phyloP scores from a whole-genome alignment of 257 asterid genomes.

The Penstemon barbatus region DNA sequence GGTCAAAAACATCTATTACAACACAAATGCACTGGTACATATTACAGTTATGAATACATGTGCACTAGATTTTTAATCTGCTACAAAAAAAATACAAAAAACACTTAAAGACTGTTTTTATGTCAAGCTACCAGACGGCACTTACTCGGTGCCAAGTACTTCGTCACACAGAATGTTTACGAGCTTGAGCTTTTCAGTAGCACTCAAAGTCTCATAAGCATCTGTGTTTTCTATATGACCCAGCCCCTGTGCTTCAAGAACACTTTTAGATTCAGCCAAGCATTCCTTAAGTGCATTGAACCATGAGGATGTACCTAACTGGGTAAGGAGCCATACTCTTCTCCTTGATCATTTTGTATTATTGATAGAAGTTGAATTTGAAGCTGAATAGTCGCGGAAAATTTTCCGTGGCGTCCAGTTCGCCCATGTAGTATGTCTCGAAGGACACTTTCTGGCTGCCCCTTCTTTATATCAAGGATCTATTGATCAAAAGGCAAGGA shows the following conservation, averaged over 20 bases:
- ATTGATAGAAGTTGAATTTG: constrained; percentile 54
- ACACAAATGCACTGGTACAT: neutral
- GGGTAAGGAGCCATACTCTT: constrained; percentile 47
- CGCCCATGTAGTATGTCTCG: constrained; percentile 68
- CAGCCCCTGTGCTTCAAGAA: constrained; percentile 42
- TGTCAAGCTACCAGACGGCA: constrained; percentile 22
- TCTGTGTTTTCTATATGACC: constrained; percentile 44
- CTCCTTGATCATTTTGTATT: constrained; percentile 49
- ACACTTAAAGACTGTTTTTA: neutral
- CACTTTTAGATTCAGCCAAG: constrained; percentile 49
- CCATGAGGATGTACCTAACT: constrained; percentile 52
- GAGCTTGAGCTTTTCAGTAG: constrained; percentile 66
- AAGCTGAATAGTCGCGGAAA: constrained; percentile 57
- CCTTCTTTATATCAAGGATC: constrained; percentile 67
- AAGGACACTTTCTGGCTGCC: constrained; percentile 60
- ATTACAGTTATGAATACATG: neutral
- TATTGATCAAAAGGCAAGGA: constrained; percentile 36
- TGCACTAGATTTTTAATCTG: neutral
- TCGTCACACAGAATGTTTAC: constrained; percentile 75
- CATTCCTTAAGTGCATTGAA: constrained; percentile 46
- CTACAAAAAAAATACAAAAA: neutral
- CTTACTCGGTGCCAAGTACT: constrained; percentile 73
- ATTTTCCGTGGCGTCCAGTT: constrained; percentile 58
- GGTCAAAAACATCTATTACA: too few species aligned
- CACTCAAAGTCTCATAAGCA: constrained; percentile 51